Percentiles rank a stretch among this genome's conserved stretches.
phyloP scores from a whole-genome alignment of 23 red algal species.

The Gracilaria gracilis region DNA sequence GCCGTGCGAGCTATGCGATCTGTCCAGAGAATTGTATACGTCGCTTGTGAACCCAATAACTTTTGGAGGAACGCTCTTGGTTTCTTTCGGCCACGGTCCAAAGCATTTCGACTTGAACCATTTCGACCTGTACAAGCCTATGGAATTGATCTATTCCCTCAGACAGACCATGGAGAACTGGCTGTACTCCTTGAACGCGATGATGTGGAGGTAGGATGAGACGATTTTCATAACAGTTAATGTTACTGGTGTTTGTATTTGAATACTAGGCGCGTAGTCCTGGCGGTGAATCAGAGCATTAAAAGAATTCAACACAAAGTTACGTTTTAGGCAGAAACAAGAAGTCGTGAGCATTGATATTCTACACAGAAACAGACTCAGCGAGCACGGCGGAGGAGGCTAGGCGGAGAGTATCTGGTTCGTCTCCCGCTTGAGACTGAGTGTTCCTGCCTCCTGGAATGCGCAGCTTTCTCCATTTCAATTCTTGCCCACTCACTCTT shows the following conservation, averaged over 20 bases:
- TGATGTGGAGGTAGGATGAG: neutral
- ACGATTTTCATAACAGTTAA: neutral
- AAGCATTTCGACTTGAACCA: conserved; percentile 80
- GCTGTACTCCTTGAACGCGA: conserved; percentile 75
- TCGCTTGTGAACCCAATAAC: conserved; percentile 81
- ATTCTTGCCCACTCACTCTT: conserved; percentile 34
- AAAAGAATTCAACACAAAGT: neutral
- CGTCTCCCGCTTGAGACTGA: neutral
- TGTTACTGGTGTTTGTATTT: neutral
- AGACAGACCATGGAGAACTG: conserved; percentile 83
- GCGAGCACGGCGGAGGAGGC: neutral
- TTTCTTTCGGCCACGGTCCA: conserved; percentile 76
- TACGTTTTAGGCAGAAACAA: neutral
- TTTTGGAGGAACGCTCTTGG: conserved; percentile 74
- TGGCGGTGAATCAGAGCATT: too few species aligned
- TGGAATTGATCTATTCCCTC: conserved; percentile 84
- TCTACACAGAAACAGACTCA: neutral
- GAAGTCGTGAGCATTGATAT: neutral
- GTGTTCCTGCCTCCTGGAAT: neutral
- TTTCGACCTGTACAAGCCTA: conserved; percentile 78
- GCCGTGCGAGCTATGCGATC: conserved; percentile 70
- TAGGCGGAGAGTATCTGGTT: neutral
- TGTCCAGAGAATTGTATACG: conserved; percentile 79
- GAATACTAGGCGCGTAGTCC: neutral
- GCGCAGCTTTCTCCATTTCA: conserved; percentile 30